Conservation (phyloP, 768 basidiomycete genomes). For the Leccinum longicurvipes region DNA sequence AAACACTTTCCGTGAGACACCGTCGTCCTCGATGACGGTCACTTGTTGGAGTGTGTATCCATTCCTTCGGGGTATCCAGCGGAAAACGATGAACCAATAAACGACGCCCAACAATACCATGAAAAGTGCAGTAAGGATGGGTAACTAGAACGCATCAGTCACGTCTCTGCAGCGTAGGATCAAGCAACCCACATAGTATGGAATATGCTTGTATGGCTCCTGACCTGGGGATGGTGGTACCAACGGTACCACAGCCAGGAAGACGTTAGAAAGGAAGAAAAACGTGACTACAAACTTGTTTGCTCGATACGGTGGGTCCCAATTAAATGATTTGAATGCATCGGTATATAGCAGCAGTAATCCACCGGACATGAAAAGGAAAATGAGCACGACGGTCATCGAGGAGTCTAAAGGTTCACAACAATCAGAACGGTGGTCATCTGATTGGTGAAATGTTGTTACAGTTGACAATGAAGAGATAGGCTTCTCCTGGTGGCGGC, state of each 20-base stretch:
- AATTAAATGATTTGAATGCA: slow-evolving; percentile 41
- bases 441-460: slow-evolving; percentile 6
- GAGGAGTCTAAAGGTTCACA: slow-evolving; percentile 43
- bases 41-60: slow-evolving; percentile 51
- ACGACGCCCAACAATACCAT: slow-evolving; percentile 47
- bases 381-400: slow-evolving; percentile 56
- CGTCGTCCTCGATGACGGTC: slow-evolving; percentile 52
- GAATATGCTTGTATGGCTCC: slow-evolving; percentile 52
- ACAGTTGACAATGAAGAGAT: slow-evolving; percentile 68
- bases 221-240: slow-evolving; percentile 55
- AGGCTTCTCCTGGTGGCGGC: slow-evolving; percentile 71
- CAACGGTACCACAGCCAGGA: slow-evolving; percentile 59
- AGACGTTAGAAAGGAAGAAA: slow-evolving; percentile 65
- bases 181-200: slow-evolving; percentile 58
- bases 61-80: slow-evolving; percentile 45
- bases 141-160: slow-evolving; percentile 37
- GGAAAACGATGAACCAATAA: slow-evolving; percentile 57
- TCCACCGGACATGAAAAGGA: slow-evolving; percentile 58
- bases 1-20: slow-evolving; percentile 54
- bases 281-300: slow-evolving; percentile 45
- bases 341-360: slow-evolving; percentile 57
- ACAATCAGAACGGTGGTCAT: not conserved
- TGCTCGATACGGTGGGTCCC: slow-evolving; percentile 66
- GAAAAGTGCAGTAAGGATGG: slow-evolving; percentile 44
- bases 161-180: not conserved